Evolutionary conservation across 78 protist species (phyloP).

Genomic region (Dictyostelium brefeldianum): DNA sequence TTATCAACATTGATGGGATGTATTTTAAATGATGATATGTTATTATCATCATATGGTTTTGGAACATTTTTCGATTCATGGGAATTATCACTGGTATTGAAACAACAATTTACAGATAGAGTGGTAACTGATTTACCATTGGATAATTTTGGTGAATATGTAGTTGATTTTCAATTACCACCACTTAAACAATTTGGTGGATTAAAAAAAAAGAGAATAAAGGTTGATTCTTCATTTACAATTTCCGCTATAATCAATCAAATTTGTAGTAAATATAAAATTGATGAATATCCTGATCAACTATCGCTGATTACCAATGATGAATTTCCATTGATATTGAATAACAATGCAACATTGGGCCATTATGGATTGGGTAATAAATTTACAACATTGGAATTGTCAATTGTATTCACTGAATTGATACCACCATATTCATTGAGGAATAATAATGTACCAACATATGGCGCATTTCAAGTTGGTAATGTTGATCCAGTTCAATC

Average conservation of each 20-base stretch:
- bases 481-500: slow-evolving; percentile 25
- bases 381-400: slow-evolving; percentile 30
- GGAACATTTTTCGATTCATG: slow-evolving; percentile 74
- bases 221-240: slow-evolving; percentile 47
- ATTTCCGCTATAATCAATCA: slow-evolving; percentile 17
- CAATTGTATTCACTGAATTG: slow-evolving; percentile 50
- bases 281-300: slow-evolving; percentile 28
- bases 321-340: slow-evolving; percentile 59
- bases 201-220: slow-evolving; percentile 67
- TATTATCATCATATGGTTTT: slow-evolving; percentile 55
- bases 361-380: slow-evolving; percentile 67
- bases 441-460: slow-evolving; percentile 18
- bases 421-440: slow-evolving; percentile 59
- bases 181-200: slow-evolving; percentile 71
- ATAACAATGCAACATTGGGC: slow-evolving; percentile 16
- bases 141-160: slow-evolving; percentile 28
- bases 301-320: slow-evolving; percentile 47
- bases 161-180: slow-evolving; percentile 58
- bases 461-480: slow-evolving; percentile 53
- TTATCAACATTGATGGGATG: slow-evolving; percentile 64
- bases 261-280: slow-evolving; percentile 62
- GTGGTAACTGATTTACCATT: not conserved
- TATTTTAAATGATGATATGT: slow-evolving; percentile 54
- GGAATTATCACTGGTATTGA: slow-evolving; percentile 38
- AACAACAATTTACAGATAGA: not conserved